These are phyloP conservation scores for Penicillium coprophilum DNA, from an alignment of 495 filamentous ascomycete species.

Conservation along the genomic window DNA sequence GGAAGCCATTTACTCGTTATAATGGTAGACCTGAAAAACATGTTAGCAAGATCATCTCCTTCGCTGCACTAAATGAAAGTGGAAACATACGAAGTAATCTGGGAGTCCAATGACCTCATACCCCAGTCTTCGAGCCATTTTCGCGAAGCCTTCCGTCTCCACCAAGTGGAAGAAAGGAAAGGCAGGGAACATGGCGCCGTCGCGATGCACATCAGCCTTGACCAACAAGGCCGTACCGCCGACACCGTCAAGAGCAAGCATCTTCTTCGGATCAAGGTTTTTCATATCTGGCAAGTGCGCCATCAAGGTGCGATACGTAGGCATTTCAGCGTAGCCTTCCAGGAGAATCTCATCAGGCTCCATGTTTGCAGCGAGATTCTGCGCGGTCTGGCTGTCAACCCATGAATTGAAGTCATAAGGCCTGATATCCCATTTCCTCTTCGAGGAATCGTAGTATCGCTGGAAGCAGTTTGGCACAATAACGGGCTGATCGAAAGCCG, in stretches of 20 bases:
- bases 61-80: background rate
- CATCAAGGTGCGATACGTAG: conserved; percentile 90
- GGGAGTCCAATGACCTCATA: conserved; percentile 83
- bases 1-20: conserved; percentile 66
- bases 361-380: conserved; percentile 74
- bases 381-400: conserved; percentile 80
- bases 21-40: conserved; percentile 72
- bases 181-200: conserved; percentile 97
- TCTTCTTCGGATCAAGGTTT: conserved; percentile 54
- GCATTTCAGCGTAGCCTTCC: conserved; percentile 89
- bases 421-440: conserved; percentile 65
- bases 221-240: conserved; percentile 92
- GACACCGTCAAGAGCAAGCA: conserved; percentile 83
- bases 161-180: conserved; percentile 96
- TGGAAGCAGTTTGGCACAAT: conserved; percentile 97
- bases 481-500: conserved; percentile 77
- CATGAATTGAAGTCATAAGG: conserved; percentile 98
- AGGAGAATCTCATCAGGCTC: conserved; percentile 85
- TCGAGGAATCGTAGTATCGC: conserved; percentile 72
- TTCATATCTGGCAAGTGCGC: conserved; percentile 68
- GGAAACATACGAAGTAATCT: conserved; percentile 83
- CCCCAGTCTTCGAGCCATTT: conserved; percentile 87
- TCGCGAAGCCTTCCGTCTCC: conserved; percentile 97
- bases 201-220: conserved; percentile 94
- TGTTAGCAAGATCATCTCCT: conserved; percentile 4